Evolutionary conservation across 495 filamentous ascomycete species (phyloP).

Genomic region (Aspergillus bridgeri): DNA sequence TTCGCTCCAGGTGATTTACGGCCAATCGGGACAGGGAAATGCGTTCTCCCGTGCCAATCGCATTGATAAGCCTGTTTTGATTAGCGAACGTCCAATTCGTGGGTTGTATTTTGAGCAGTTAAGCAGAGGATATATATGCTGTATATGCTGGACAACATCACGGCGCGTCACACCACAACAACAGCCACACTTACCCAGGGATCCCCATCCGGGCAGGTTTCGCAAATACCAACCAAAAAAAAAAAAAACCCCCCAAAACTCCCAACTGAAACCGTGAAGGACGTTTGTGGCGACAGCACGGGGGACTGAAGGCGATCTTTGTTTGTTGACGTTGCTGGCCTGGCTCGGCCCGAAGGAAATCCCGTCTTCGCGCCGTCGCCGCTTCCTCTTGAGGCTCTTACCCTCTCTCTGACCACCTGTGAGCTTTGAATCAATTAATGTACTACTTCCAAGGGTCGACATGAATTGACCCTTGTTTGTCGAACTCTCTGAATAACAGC

Average conservation of each 20-base stretch:
- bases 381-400: too few relatives aligned
- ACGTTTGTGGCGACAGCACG: neutral
- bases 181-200: conserved; percentile 36
- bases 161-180: neutral
- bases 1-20: conserved; percentile 66
- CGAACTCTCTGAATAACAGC: too few relatives aligned
- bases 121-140: conserved; percentile 22
- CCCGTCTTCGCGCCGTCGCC: conserved; percentile 17
- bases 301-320: conserved; percentile 4
- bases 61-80: conserved; percentile 69
- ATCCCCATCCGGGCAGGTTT: conserved; percentile 37
- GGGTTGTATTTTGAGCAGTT: neutral
- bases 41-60: conserved; percentile 78
- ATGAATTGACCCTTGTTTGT: conserved; percentile 1
- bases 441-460: too few relatives aligned
- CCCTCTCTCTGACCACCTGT: too few relatives aligned
- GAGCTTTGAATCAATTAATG: neutral
- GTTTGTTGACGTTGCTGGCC: conserved; percentile 30
- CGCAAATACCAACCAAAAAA: conserved; percentile 4
- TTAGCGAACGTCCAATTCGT: conserved; percentile 16
- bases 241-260: conserved; percentile 2
- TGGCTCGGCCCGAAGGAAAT: conserved; percentile 45
- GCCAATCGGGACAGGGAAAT: conserved; percentile 82
- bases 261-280: neutral
- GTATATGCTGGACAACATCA: neutral